These are phyloP conservation scores for Liquidambar formosana DNA, from an alignment of 164 flowering plant genomes.

Conservation along the genomic window DNA sequence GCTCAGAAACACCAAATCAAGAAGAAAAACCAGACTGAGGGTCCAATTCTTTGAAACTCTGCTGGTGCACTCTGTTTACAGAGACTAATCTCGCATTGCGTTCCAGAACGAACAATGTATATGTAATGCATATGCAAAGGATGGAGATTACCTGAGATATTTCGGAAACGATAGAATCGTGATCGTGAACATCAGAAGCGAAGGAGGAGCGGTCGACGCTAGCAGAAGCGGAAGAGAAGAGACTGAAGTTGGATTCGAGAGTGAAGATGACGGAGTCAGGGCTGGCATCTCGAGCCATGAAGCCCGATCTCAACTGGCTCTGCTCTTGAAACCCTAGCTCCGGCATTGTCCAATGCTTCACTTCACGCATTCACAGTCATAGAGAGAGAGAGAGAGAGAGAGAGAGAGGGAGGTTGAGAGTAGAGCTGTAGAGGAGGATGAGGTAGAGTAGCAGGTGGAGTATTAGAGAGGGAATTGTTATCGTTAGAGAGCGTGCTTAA, in stretches of 20 bases:
- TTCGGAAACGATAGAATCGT: slow-evolving; percentile 53
- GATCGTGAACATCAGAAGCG: slow-evolving; percentile 71
- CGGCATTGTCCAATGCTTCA: slow-evolving; percentile 36
- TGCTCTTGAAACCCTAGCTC: slow-evolving; percentile 41
- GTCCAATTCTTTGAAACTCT: no score
- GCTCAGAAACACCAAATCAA: background rate
- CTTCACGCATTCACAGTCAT: background rate
- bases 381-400: background rate
- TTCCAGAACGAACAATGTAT: no score
- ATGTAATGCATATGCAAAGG: background rate
- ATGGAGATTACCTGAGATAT: slow-evolving; percentile 41
- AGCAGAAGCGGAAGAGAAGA: slow-evolving; percentile 75
- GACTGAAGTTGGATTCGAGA: slow-evolving; percentile 58
- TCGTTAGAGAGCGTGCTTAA: no score
- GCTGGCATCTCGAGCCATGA: slow-evolving; percentile 53
- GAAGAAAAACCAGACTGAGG: no score
- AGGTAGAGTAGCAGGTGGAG: no score
- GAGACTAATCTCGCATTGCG: no score
- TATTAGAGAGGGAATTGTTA: no score
- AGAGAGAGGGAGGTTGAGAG: background rate
- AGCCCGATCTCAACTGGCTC: slow-evolving; percentile 24
- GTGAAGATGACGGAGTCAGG: slow-evolving; percentile 76
- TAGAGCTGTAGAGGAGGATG: no score
- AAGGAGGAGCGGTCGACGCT: slow-evolving; percentile 79
- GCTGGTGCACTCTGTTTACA: no score